Evolutionary conservation across 192 early-diverging fungal genomes (phyloP), one percentile per base, ranked within the genome.

Genomic region (Entomortierella parvispora): DNA sequence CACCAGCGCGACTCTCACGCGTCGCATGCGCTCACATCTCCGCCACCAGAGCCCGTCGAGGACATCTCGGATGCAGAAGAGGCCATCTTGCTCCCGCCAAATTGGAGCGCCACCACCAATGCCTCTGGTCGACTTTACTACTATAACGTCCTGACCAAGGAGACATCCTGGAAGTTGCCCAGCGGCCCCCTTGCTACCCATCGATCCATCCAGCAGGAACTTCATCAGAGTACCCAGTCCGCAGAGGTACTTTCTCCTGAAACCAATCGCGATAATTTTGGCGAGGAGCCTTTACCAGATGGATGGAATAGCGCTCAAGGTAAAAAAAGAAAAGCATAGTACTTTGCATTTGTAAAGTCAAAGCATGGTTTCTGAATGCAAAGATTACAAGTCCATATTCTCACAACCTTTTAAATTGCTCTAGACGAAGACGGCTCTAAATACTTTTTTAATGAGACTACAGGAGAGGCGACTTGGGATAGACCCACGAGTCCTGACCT

Each of bases 401-500:
- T 22, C 28, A n/a, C n/a, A n/a, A n/a, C n/a, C n/a, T 62, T 22
- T 65, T 58, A 45, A 23, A 44, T 56, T 9, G 20, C 40, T 18
- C 17, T 70, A 86, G 86, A 87, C 48, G 74, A 85, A 1, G 68
- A 75, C 22, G 83, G 82, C 0, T 69, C 79, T 11, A 68, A 81
- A 42, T 87, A 87, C 46, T 87, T 86, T 66, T 87, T 87, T 50
- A 82, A 87, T 54, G 69, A 71, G n/a, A 42, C 54, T 2, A 85
- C 82, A 0, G 83, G 84, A 11, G 83, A 84, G 54, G 80, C 86
- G 3, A 55, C 72, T 6, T 87, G 86, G 86, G 81, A 87, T 34
- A 59, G 48, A 25, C 86, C 86, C 23, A 57, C 44, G 18, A 69
- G 55, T 29, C 42, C 49, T 17, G 46, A 37, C 2, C 2, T 23